Conservation (phyloP, 78 protist genomes). For the Capsaspora owczarzaki region DNA sequence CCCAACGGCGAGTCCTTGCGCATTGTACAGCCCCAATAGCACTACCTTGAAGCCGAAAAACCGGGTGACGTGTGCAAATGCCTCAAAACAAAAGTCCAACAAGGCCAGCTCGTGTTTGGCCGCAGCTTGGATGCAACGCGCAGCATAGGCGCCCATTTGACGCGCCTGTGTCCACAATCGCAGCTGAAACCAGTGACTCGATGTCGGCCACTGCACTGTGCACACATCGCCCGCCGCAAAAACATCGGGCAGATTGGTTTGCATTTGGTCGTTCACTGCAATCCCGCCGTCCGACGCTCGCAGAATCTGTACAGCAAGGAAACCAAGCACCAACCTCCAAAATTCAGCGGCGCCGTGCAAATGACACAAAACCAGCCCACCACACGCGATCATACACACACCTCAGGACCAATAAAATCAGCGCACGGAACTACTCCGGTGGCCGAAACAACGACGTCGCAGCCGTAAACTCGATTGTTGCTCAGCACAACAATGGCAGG, state of each 20-base stretch:
- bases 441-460: constrained; percentile 2
- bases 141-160: background rate
- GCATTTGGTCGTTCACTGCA: background rate
- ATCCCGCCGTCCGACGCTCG: background rate
- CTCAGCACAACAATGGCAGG: background rate
- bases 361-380: too few relatives aligned
- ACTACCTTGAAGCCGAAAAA: constrained; percentile 5
- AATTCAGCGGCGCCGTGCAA: too few relatives aligned
- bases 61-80: constrained; percentile 11
- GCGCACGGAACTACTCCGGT: background rate
- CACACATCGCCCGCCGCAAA: constrained; percentile 12
- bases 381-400: background rate
- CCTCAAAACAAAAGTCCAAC: background rate
- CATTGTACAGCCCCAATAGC: constrained; percentile 5
- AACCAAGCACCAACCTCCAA: too few relatives aligned
- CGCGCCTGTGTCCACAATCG: constrained; percentile 18
- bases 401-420: background rate
- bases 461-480: background rate
- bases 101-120: background rate
- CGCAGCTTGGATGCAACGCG: background rate
- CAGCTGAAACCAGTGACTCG: background rate
- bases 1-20: background rate
- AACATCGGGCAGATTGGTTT: background rate
- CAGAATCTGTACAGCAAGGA: background rate
- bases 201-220: background rate